Base-by-base conservation (phyloP, 495 filamentous ascomycete genomes). In the Hypoxylon fuscum region DNA sequence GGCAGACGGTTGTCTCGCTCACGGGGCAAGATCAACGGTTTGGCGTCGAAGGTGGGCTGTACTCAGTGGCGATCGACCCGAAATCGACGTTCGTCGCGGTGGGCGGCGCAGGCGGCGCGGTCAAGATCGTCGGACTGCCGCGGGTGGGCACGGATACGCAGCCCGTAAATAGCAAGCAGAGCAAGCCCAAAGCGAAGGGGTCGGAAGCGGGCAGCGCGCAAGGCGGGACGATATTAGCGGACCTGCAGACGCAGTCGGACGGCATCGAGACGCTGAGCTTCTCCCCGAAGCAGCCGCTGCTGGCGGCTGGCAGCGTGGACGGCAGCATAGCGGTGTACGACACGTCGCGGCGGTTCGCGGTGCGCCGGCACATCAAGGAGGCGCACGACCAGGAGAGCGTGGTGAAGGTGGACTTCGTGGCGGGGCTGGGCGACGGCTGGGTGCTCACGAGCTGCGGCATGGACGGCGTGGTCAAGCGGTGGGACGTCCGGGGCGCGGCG, bases 361-460 rank as follows among this genome's bases (percentile, higher is more conserved):
- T 94, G 34, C 81, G 95, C 31, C 77, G 89, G 44, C 87, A 94
- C 69, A 90, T 97, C 51, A 76, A 79, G 52, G 90, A 88, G 27
- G 95, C 92, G 5, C 89, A 98, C 73, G 87, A 93, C n/a, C n/a
- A n/a, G n/a, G n/a, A 17, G 94, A 89, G 31, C 85, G 90, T 98
- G 10, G 93, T 98, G 49, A 93, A 95, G 76, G 87, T 97, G 7
- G 93, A 96, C 57, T 99, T 97, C 74, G 81, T 93, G 18, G 55
- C 72, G 3, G 68, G 57, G 51, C 68, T 42, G 54, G 76, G 55
- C 38, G 69, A 72, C 47, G 69, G 69, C n/a, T 92, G 85, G 83
- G 64, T 95, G 59, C 78, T 97, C 17, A 96, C 92, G 4, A 85
- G 78, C 45, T 92, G 90, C 64, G 93, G 93, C 1, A 84, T 96